Percentiles rank a stretch among this genome's conserved stretches.
Evolutionary conservation across 1,284 basidiomycete genomes (phyloP).

Genomic region (Ustilago xerochloae): DNA sequence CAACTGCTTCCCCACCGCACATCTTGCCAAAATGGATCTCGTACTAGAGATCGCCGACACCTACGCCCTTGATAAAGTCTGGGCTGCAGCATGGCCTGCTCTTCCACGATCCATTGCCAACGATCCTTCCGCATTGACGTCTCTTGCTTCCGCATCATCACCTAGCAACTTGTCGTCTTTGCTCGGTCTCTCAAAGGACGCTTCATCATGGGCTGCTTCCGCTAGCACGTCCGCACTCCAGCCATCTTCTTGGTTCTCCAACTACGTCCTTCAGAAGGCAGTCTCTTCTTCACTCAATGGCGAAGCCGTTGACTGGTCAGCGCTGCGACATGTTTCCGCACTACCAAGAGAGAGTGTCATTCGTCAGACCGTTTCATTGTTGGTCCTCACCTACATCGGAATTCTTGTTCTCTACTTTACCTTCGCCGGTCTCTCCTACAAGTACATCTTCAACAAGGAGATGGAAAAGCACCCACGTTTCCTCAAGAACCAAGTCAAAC

Average conservation of each 20-base stretch:
- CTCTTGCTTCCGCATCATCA: conserved; percentile 45
- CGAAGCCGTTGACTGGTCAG: conserved; percentile 35
- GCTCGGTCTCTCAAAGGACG: conserved; percentile 17
- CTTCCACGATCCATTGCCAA: conserved; percentile 42
- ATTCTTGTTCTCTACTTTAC: conserved; percentile 77
- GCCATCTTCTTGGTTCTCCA: conserved; percentile 29
- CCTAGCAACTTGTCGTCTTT: conserved; percentile 14
- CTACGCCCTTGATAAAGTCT: conserved; percentile 80
- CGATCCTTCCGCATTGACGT: conserved; percentile 29
- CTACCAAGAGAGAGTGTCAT: conserved; percentile 57
- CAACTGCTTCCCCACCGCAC: not conserved
- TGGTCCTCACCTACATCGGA: conserved; percentile 80
- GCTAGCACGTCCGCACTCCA: conserved; percentile 29
- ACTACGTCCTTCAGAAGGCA: conserved; percentile 36
- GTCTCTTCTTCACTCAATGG: conserved; percentile 29
- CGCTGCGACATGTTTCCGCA: conserved; percentile 38
- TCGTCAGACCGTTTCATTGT: conserved; percentile 82
- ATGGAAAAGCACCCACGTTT: conserved; percentile 96
- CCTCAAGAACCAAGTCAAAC: conserved; percentile 81
- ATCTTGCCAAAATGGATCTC: conserved; percentile 77
- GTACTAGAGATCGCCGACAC: conserved; percentile 80
- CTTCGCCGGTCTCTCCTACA: conserved; percentile 82
- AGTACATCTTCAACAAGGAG: conserved; percentile 90
- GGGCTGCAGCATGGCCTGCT: conserved; percentile 78
- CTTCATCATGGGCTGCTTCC: conserved; percentile 33